Percentiles rank a stretch among this genome's conserved stretches.
Evolutionary conservation across 306 rosid species (phyloP).

Genomic region (Cercis canadensis): DNA sequence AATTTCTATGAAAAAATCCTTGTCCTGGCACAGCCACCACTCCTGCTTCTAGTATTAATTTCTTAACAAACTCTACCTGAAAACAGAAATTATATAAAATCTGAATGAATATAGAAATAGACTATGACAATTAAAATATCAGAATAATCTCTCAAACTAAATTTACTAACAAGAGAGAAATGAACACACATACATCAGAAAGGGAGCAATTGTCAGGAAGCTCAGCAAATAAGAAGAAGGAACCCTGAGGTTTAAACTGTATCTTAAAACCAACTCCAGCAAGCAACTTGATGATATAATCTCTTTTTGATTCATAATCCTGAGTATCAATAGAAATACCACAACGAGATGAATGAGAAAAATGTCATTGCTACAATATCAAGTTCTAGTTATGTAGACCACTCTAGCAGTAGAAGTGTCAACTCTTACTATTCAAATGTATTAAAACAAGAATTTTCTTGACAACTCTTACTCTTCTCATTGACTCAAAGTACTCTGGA

Average conservation of each 20-base stretch:
- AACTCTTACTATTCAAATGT: not conserved
- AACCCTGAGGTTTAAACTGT: constrained; percentile 79
- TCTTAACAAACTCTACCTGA: constrained; percentile 78
- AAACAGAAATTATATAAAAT: constrained; percentile 4
- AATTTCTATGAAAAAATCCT: constrained; percentile 65
- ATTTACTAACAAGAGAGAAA: constrained; percentile 6
- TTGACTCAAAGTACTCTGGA: constrained; percentile 63
- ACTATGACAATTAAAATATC: not conserved
- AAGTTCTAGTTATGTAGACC: constrained; percentile 16
- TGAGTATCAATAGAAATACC: constrained; percentile 39
- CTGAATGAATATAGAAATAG: not conserved
- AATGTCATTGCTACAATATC: not conserved
- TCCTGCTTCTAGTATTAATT: constrained; percentile 69
- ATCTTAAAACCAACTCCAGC: constrained; percentile 67
- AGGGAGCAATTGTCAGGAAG: constrained; percentile 68
- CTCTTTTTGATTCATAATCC: constrained; percentile 84
- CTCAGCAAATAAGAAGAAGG: constrained; percentile 79
- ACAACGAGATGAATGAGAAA: constrained; percentile 8
- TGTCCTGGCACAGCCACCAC: constrained; percentile 93
- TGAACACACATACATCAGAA: constrained; percentile 65
- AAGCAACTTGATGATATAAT: constrained; percentile 65
- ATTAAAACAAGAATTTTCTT: not conserved
- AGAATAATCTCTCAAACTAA: not conserved
- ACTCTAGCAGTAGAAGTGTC: not conserved
- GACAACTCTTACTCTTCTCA: constrained; percentile 55